Evolutionary conservation across 768 basidiomycete species (phyloP).

Genomic region (Paxillus involutus): DNA sequence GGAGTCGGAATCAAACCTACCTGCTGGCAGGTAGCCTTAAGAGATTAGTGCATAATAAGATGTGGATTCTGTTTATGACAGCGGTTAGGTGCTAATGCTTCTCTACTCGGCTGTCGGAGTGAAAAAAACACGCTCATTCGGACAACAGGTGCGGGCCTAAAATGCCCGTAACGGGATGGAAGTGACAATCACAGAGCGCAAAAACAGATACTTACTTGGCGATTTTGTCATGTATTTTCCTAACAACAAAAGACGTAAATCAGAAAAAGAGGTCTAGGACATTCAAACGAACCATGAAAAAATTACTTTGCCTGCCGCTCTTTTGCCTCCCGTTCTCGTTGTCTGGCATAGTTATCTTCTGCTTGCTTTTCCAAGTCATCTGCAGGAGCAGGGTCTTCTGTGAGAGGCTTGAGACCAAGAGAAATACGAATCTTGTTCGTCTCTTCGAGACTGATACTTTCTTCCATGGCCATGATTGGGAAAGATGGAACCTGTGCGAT

Average conservation of each 20-base stretch:
- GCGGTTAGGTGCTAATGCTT: neutral
- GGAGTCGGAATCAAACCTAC: neutral
- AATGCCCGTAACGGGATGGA: conserved; percentile 39
- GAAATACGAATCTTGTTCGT: conserved; percentile 95
- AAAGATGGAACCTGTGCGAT: neutral
- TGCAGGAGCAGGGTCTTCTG: conserved; percentile 72
- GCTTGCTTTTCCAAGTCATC: conserved; percentile 80
- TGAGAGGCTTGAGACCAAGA: conserved; percentile 90
- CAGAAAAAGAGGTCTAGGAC: conserved; percentile 13
- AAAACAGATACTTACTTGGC: conserved; percentile 76
- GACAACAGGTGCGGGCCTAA: conserved; percentile 1
- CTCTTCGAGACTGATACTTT: conserved; percentile 89
- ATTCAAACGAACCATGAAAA: conserved; percentile 16
- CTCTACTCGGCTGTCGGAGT: conserved; percentile 2
- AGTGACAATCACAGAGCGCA: conserved; percentile 36
- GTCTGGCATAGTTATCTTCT: conserved; percentile 80
- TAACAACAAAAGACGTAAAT: conserved; percentile 31
- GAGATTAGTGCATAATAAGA: too few relatives aligned
- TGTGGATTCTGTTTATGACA: neutral
- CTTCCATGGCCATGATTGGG: conserved; percentile 67
- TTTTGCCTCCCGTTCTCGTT: conserved; percentile 66
- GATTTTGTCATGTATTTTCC: conserved; percentile 72
- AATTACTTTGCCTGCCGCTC: conserved; percentile 78
- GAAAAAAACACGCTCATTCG: neutral
- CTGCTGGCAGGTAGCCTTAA: too few relatives aligned